Evolutionary conservation across 164 flowering plant genomes (phyloP).

Genomic region (Piper longum): DNA sequence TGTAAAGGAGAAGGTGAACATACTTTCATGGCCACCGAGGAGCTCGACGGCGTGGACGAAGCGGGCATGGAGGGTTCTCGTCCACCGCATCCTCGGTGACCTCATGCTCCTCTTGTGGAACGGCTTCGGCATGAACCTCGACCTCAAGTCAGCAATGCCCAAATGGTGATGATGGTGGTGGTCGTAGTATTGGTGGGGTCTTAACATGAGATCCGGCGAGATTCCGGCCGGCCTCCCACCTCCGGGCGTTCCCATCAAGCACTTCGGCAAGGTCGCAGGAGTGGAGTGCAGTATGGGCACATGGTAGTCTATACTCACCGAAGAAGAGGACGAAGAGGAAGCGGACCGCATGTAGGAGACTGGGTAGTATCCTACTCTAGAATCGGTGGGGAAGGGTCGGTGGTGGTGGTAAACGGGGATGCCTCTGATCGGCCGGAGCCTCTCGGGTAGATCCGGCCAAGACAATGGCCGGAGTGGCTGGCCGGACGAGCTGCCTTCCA

Average conservation of each 20-base stretch:
- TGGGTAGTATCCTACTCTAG: conserved; percentile 23
- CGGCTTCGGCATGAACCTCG: conserved; percentile 36
- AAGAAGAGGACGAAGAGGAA: conserved; percentile 9
- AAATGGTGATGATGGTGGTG: conserved; percentile 23
- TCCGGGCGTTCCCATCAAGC: conserved; percentile 15
- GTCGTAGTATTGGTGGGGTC: conserved; percentile 13
- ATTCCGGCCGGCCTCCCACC: conserved; percentile 23
- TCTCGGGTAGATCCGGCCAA: conserved; percentile 11
- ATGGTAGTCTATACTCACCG: conserved; percentile 7
- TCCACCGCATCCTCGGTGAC: conserved; percentile 73
- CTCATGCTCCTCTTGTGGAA: conserved; percentile 48
- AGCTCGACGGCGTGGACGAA: conserved; percentile 70
- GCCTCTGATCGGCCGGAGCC: conserved; percentile 2
- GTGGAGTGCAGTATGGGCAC: conserved; percentile 19
- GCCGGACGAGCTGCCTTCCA: conserved; percentile 6
- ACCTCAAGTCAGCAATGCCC: conserved; percentile 25
- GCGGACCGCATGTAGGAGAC: conserved; percentile 7
- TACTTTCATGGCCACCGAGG: conserved; percentile 79
- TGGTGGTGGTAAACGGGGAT: conserved; percentile 31
- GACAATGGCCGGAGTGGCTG: conserved; percentile 6
- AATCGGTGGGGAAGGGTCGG: conserved; percentile 32
- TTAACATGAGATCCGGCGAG: conserved; percentile 16
- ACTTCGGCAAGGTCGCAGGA: conserved; percentile 9
- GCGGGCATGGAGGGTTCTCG: conserved; percentile 54
- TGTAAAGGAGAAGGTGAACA: not conserved